Evolutionary conservation across 2,329 filamentous ascomycete species (phyloP).

Genomic region (Chalara sp.): DNA sequence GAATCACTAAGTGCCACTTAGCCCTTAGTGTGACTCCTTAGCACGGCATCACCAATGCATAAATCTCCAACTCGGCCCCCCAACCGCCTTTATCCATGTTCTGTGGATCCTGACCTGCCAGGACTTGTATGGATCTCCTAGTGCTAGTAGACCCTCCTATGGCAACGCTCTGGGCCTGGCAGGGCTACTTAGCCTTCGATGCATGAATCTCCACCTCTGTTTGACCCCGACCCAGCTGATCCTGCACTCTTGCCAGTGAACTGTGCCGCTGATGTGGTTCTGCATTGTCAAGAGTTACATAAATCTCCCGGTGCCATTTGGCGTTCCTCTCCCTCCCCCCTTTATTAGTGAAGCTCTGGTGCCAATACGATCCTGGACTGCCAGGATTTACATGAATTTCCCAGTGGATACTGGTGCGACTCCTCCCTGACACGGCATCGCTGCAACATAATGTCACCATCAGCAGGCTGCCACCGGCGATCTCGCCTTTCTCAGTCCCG

Average conservation of each 20-base stretch:
- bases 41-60: too few species aligned
- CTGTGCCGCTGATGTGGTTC: constrained; percentile 4
- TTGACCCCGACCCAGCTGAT: constrained; percentile 3
- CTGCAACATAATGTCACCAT: constrained; percentile 7
- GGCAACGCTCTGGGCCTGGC: too few species aligned
- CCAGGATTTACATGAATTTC: constrained; percentile 9
- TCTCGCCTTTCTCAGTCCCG: constrained; percentile 4
- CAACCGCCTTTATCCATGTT: too few species aligned
- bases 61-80: too few species aligned
- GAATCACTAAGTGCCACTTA: too few species aligned
- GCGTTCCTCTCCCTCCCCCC: neutral
- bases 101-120: too few species aligned
- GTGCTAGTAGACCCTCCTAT: too few species aligned
- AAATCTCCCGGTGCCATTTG: constrained; percentile 4
- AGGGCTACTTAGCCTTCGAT: too few species aligned
- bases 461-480: constrained; percentile 6
- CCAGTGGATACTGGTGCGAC: constrained; percentile 8
- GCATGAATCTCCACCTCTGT: constrained; percentile 5
- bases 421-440: constrained; percentile 4
- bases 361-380: constrained; percentile 3
- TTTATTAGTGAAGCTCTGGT: constrained; percentile 5
- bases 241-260: constrained; percentile 4
- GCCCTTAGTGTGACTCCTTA: too few species aligned
- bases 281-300: constrained; percentile 1
- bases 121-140: too few species aligned